phyloP scores from a whole-genome alignment of 257 asterid genomes.

The Fraxinus americana region DNA sequence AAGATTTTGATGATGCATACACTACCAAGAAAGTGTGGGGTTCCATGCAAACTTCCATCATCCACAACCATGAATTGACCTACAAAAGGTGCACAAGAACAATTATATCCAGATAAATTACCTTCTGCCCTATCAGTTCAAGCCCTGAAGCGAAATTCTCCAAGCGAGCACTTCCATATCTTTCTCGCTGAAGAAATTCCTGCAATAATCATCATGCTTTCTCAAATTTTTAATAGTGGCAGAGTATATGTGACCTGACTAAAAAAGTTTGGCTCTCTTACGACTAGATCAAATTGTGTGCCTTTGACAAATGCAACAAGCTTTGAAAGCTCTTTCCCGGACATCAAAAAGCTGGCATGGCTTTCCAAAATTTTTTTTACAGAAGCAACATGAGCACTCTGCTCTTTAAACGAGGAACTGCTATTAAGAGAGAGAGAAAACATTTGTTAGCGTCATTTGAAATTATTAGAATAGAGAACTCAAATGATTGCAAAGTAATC shows the following conservation, averaged over 20 bases:
- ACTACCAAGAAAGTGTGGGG: background rate
- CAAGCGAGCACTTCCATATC: constrained; percentile 90
- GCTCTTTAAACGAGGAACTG: constrained; percentile 87
- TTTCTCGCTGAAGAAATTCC: constrained; percentile 98
- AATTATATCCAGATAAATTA: constrained; percentile 28
- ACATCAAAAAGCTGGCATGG: constrained; percentile 97
- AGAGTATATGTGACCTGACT: constrained; percentile 14
- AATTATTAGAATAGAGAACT: constrained; percentile 12
- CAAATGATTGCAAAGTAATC: constrained; percentile 15
- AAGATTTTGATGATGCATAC: background rate
- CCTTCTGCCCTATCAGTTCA: constrained; percentile 96
- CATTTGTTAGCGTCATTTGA: constrained; percentile 18
- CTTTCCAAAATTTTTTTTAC: constrained; percentile 93
- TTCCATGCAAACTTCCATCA: constrained; percentile 11
- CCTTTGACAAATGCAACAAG: constrained; percentile 98
- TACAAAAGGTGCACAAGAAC: constrained; percentile 12
- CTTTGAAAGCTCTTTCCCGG: constrained; percentile 97
- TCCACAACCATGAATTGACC: constrained; percentile 1
- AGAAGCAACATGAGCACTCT: constrained; percentile 88
- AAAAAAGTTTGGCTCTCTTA: constrained; percentile 34
- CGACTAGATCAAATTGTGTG: constrained; percentile 98
- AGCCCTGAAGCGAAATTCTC: constrained; percentile 94
- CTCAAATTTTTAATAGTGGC: constrained; percentile 10
- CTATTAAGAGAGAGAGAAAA: constrained; percentile 24
- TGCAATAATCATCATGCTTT: constrained; percentile 39